Evolutionary conservation across 345 rosid genomes (phyloP), one percentile per base, ranked within the genome.

Genomic region (Camelina hispida): DNA sequence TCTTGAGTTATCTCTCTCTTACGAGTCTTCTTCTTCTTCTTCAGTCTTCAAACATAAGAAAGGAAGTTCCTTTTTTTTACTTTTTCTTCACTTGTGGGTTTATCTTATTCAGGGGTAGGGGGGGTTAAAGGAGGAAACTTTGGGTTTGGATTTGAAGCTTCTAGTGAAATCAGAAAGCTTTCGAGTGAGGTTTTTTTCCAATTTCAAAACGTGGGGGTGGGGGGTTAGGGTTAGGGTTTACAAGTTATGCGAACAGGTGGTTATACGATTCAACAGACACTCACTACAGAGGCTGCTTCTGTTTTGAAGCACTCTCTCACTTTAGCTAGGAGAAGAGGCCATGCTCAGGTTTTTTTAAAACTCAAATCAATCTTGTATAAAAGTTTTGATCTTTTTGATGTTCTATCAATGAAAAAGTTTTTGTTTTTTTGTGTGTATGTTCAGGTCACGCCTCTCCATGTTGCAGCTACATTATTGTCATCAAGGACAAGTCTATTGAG

Each of bases 221-320:
- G 82, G 79, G 82, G 87, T 90, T 86, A 81, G 89, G 91, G 88
- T 67, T 79, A 74, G 82, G 87, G 85, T 83, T 78, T 73, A 73
- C 83, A 85, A 91, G 93, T 89, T 81, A 93, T 93, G 98, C 97
- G 98, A 83, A 85, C 97, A 85, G 96, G 97, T 83, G 90, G 85
- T 68, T 89, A 88, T 79, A 85, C 98, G 62, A 87, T 87, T 67
- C 98, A 91, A 87, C 97, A 93, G 93, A 93, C 97, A 85, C 97
- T 93, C 79, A 87, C 97, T 48, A 68, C 91, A 37, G 98, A 93
- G 96, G 96, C 96, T 88, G 98, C 98, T 88, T 87, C 97, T 73
- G 90, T 89, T 5, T 78, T 93, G 91, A 91, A 89, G 97, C 96
- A 91, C 73, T 93, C 98, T 83, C 97, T 93, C 10, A 80, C 79